A percentile compares a stretch with the other conserved stretches of the same genome.
phyloP scores from a whole-genome alignment of 2,329 filamentous ascomycete genomes.

The Paecilomyces sp. region DNA sequence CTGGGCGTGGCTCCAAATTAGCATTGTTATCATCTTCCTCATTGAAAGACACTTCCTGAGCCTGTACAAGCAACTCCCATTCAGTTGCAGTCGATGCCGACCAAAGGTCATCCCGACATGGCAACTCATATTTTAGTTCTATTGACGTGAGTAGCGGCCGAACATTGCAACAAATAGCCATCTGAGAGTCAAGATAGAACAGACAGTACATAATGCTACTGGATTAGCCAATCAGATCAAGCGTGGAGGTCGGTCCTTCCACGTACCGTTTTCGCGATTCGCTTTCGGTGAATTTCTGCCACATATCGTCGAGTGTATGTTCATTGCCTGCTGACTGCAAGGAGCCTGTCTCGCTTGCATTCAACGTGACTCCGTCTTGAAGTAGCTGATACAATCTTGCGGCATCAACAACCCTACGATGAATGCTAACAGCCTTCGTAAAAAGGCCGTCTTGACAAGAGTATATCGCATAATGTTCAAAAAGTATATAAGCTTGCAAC shows the following conservation, averaged over 20 bases:
- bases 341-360: not conserved
- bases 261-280: constrained; percentile 1
- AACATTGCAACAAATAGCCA: not conserved
- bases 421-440: not conserved
- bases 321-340: not conserved
- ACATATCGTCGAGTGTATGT: not conserved
- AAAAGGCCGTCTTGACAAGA: not conserved
- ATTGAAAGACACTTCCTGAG: not conserved
- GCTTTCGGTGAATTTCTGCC: not conserved
- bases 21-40: constrained; percentile 1
- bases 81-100: not conserved
- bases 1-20: not conserved
- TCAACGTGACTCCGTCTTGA: constrained; percentile 1
- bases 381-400: not conserved
- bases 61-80: not conserved
- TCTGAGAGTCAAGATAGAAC: constrained; percentile 1
- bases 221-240: not conserved
- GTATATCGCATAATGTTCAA: constrained; percentile 1
- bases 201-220: constrained; percentile 1
- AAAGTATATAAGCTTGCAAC: constrained; percentile 1
- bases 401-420: not conserved
- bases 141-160: not conserved
- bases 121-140: constrained; percentile 1
- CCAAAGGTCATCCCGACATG: not conserved
- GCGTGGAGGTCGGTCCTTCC: not conserved